Evolutionary conservation across 2,329 filamentous ascomycete genomes (phyloP).

Genomic region (Calonectria ilicicola): DNA sequence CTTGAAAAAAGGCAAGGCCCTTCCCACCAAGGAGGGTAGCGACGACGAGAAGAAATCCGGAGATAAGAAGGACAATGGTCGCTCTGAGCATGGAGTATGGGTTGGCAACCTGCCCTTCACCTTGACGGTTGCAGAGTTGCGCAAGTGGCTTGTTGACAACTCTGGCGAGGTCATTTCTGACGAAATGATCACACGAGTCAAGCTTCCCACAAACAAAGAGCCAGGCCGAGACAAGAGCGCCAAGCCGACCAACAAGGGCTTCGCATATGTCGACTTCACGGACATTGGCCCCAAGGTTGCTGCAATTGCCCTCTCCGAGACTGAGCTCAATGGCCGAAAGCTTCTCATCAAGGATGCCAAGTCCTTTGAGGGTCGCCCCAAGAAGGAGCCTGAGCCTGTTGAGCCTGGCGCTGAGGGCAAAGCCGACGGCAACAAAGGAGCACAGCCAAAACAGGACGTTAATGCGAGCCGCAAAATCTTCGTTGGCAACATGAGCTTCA

Average conservation of each 20-base stretch:
- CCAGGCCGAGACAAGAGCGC: conserved; percentile 47
- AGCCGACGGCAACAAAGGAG: conserved; percentile 46
- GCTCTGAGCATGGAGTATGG: conserved; percentile 91
- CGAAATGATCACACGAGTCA: conserved; percentile 83
- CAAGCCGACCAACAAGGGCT: conserved; percentile 81
- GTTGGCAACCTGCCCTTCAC: conserved; percentile 95
- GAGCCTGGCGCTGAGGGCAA: conserved; percentile 47
- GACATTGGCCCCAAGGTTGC: conserved; percentile 76
- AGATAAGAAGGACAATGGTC: conserved; percentile 61
- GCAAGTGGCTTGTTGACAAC: conserved; percentile 82
- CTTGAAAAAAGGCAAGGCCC: conserved; percentile 83
- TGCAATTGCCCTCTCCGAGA: conserved; percentile 90
- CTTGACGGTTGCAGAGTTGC: conserved; percentile 78
- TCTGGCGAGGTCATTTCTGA: conserved; percentile 74
- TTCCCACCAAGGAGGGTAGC: conserved; percentile 57
- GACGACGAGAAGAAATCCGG: conserved; percentile 53
- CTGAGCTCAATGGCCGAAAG: conserved; percentile 78
- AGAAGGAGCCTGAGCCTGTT: conserved; percentile 64
- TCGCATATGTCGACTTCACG: conserved; percentile 94
- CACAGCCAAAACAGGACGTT: conserved; percentile 51
- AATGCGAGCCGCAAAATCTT: conserved; percentile 87
- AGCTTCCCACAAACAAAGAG: conserved; percentile 77
- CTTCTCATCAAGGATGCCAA: conserved; percentile 94
- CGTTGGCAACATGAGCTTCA: conserved; percentile 89
- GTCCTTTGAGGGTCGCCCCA: conserved; percentile 89